Evolutionary conservation across 805 yeast species (phyloP).

Genomic region (Lachancea thermotolerans): DNA sequence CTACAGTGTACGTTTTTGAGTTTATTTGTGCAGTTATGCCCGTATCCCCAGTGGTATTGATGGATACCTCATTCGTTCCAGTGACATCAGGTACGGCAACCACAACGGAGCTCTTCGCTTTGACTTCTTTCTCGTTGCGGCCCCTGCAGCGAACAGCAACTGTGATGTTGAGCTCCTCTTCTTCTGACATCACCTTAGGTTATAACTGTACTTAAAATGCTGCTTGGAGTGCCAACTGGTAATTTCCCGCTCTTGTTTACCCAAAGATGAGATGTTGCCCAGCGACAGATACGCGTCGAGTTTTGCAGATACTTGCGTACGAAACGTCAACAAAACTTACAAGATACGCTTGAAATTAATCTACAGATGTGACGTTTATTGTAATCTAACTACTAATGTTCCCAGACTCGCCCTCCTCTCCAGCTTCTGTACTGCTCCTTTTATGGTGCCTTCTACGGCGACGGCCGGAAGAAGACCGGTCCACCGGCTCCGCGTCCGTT

Average conservation of each 20-base stretch:
- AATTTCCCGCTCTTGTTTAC: background rate
- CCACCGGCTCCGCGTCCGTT: background rate
- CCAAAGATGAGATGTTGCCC: background rate
- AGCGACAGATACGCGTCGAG: background rate
- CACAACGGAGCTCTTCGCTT: constrained; percentile 53
- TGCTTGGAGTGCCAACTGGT: background rate
- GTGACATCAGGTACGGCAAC: constrained; percentile 45
- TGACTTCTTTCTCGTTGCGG: constrained; percentile 50
- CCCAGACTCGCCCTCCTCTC: background rate
- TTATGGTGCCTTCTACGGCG: background rate
- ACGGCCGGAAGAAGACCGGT: background rate
- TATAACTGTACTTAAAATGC: background rate
- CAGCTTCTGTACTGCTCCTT: background rate
- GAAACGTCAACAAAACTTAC: background rate
- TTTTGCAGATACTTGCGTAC: background rate
- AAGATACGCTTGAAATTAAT: no score
- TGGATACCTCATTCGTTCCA: constrained; percentile 41
- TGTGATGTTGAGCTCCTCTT: constrained; percentile 42
- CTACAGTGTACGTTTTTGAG: constrained; percentile 61
- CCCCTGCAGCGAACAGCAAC: constrained; percentile 63
- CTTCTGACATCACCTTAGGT: constrained; percentile 3
- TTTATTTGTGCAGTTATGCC: constrained; percentile 37
- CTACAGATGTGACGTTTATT: no score
- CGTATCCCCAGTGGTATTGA: constrained; percentile 37
- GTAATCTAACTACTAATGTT: no score